These are phyloP conservation scores for Colletotrichum sp. DNA, from an alignment of 2,329 filamentous ascomycete species.

Conservation along the genomic window DNA sequence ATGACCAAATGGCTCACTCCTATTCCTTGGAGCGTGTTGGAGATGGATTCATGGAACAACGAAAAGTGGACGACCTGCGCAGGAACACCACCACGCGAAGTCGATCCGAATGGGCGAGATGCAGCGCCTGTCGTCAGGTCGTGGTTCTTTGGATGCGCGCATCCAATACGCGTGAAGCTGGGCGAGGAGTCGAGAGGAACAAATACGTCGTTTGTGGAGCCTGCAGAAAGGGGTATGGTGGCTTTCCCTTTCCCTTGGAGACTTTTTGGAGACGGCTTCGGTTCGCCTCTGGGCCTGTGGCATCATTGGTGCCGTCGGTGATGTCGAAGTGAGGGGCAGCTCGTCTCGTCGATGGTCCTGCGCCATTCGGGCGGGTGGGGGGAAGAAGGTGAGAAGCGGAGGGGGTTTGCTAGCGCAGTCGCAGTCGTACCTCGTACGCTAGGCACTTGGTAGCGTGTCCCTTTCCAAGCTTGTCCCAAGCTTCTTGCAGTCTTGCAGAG, in stretches of 20 bases:
- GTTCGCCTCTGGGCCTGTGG: background rate
- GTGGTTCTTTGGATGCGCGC: background rate
- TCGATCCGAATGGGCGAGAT: constrained; percentile 11
- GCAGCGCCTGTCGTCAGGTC: background rate
- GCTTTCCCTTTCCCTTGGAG: background rate
- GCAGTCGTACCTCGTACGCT: background rate
- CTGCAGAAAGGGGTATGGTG: background rate
- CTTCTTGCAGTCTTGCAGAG: background rate
- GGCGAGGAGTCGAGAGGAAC: background rate
- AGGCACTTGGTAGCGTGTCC: background rate
- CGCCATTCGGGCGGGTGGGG: background rate
- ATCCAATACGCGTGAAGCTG: background rate
- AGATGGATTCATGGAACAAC: background rate
- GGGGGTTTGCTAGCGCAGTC: background rate
- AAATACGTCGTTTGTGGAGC: constrained; percentile 3
- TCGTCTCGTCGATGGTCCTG: background rate
- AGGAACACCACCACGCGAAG: background rate
- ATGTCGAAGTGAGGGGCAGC: background rate
- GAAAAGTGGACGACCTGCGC: background rate
- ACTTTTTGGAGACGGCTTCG: background rate
- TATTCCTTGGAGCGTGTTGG: background rate
- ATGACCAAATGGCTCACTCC: background rate
- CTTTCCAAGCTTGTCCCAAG: background rate
- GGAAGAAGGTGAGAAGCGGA: background rate
- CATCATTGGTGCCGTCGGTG: background rate